Evolutionary conservation across 768 basidiomycete species (phyloP).

Genomic region (Podaxis pistillaris): DNA sequence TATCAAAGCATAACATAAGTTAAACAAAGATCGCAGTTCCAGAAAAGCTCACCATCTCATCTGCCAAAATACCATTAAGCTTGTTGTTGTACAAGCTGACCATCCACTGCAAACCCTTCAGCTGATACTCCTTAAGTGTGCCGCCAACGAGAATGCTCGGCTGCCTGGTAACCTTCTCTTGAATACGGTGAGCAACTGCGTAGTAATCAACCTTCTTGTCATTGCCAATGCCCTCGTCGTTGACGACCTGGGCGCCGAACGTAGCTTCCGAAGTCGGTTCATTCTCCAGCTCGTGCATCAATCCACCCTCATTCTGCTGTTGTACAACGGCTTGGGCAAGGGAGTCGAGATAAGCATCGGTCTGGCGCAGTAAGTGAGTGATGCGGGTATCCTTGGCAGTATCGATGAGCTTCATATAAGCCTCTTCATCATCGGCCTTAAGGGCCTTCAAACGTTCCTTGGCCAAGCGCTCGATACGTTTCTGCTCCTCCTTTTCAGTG

Average conservation of each 20-base stretch:
- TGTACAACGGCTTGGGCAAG: slow-evolving; percentile 91
- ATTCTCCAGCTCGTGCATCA: slow-evolving; percentile 34
- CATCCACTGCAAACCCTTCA: slow-evolving; percentile 98
- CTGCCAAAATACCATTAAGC: slow-evolving; percentile 91
- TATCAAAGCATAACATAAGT: slow-evolving; percentile 24
- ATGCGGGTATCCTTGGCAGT: slow-evolving; percentile 99
- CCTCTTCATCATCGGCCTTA: slow-evolving; percentile 98
- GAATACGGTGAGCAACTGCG: slow-evolving; percentile 88
- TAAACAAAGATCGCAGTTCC: background rate
- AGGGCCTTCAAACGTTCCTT: slow-evolving; percentile 98
- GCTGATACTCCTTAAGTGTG: slow-evolving; percentile 90
- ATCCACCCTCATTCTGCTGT: slow-evolving; percentile 78
- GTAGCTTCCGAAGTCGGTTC: slow-evolving; percentile 83
- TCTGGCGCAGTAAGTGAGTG: slow-evolving; percentile 92
- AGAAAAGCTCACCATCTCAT: slow-evolving; percentile 72
- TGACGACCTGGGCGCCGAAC: slow-evolving; percentile 78
- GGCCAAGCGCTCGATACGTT: slow-evolving; percentile 89
- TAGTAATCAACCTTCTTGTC: slow-evolving; percentile 92
- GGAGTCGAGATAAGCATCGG: slow-evolving; percentile 92
- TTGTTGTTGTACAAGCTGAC: slow-evolving; percentile 96
- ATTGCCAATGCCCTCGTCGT: slow-evolving; percentile 56
- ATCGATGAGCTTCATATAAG: slow-evolving; percentile 99
- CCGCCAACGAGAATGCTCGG: slow-evolving; percentile 80
- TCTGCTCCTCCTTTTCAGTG: slow-evolving; percentile 98
- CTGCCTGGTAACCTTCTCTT: slow-evolving; percentile 79